Conservation (phyloP, 225 moss, liverwort and hornwort genomes). For the Antitrichia curtipendula region DNA sequence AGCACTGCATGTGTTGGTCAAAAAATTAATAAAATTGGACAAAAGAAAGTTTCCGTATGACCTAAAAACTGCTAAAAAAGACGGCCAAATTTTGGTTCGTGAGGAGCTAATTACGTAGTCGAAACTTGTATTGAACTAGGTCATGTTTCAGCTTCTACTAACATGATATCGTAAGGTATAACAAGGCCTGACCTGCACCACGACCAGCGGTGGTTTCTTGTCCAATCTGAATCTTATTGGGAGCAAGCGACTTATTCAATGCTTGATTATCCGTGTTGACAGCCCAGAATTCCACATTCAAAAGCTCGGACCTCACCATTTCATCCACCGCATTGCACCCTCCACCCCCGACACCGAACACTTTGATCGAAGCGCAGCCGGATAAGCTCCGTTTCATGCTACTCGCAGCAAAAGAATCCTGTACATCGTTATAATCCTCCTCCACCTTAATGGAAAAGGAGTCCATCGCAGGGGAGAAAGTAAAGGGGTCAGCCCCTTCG, state of each 20-base stretch:
- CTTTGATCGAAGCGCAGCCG: conserved; percentile 63
- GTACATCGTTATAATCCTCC: conserved; percentile 26
- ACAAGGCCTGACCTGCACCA: conserved; percentile 41
- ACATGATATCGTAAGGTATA: neutral
- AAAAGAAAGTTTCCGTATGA: neutral
- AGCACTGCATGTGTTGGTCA: neutral
- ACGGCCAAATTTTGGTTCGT: neutral
- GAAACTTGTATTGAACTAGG: neutral
- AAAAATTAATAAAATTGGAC: neutral
- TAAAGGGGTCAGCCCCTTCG: conserved; percentile 12
- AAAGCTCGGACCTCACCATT: conserved; percentile 64
- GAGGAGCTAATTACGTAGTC: neutral
- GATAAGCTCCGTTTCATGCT: conserved; percentile 34
- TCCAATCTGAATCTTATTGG: conserved; percentile 74
- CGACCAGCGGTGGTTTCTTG: conserved; percentile 51
- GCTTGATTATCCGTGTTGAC: conserved; percentile 71
- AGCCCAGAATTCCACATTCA: conserved; percentile 77
- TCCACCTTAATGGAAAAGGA: conserved; percentile 25
- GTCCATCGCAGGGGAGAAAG: conserved; percentile 22
- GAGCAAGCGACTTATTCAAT: conserved; percentile 52
- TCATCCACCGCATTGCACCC: conserved; percentile 80
- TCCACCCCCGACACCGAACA: conserved; percentile 70
- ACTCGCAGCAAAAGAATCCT: conserved; percentile 27
- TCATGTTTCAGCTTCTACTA: neutral
- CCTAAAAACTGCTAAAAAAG: neutral